Conservation (phyloP, 139 green algal genomes). For the Zygnema circumcarinatum region DNA sequence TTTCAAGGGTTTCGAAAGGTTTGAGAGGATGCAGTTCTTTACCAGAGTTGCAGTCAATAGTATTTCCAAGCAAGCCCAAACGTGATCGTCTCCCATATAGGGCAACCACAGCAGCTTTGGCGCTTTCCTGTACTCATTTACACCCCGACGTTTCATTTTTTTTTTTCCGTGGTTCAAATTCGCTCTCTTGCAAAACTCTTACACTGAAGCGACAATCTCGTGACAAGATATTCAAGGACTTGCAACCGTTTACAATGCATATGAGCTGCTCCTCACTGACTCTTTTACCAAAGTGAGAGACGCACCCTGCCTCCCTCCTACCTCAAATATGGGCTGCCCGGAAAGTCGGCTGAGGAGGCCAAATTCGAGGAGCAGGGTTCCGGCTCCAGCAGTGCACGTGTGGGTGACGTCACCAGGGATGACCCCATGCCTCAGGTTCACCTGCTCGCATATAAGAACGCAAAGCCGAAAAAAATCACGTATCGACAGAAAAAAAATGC, state of each 20-base stretch:
- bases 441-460: constrained; percentile 53
- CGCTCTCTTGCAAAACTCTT: no score
- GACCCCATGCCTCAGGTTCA: constrained; percentile 40
- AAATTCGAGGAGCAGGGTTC: constrained; percentile 64
- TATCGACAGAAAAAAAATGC: not conserved
- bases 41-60: constrained; percentile 23
- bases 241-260: no score
- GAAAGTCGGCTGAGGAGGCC: constrained; percentile 51
- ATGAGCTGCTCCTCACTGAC: not conserved
- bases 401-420: constrained; percentile 10
- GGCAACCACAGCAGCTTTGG: not conserved
- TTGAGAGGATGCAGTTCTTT: no score
- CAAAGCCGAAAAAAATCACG: not conserved
- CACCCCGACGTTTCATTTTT: no score
- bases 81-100: constrained; percentile 7
- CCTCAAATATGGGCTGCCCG: constrained; percentile 49
- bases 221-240: no score
- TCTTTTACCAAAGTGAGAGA: not conserved
- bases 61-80: constrained; percentile 27
- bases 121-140: not conserved
- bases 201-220: no score
- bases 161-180: no score
- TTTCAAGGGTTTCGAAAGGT: no score
- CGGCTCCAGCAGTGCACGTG: constrained; percentile 54
- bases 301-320: not conserved